Conservation (phyloP, 805 yeast species). For the Nakazawaea holstii region DNA sequence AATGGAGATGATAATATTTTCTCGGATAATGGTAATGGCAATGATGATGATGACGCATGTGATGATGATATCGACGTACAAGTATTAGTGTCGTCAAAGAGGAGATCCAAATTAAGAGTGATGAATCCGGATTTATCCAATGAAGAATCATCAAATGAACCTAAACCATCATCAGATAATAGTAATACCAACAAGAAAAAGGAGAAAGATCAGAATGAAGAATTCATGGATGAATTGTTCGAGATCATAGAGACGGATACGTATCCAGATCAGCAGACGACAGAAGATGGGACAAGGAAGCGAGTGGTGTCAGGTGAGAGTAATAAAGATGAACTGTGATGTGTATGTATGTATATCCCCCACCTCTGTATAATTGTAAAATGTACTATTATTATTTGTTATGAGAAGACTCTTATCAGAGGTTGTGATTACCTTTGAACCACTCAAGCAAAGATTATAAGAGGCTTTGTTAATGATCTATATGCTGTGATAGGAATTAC, state of each 20-base stretch:
- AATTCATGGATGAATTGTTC: constrained; percentile 5
- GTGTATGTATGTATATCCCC: neutral
- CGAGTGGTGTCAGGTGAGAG: constrained; percentile 25
- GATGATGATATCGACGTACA: constrained; percentile 58
- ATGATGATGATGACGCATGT: constrained; percentile 35
- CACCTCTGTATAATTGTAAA: too few species aligned
- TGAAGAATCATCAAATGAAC: neutral
- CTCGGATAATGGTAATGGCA: too few species aligned
- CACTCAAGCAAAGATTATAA: too few species aligned
- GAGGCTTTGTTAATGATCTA: too few species aligned
- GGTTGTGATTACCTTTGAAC: too few species aligned
- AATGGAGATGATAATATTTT: too few species aligned
- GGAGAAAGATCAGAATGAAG: constrained; percentile 4
- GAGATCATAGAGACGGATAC: constrained; percentile 2
- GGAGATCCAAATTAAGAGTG: constrained; percentile 54
- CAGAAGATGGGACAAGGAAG: constrained; percentile 16
- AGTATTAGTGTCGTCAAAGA: constrained; percentile 60
- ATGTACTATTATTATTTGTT: too few species aligned
- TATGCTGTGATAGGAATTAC: too few species aligned
- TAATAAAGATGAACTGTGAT: constrained; percentile 5
- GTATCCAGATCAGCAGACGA: neutral
- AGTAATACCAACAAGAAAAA: neutral
- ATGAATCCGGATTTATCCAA: constrained; percentile 50
- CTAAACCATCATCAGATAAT: neutral
- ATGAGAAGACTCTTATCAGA: too few species aligned